phyloP scores from a whole-genome alignment of 163 green algal species.

The Coccomyxa subellipsoidea region DNA sequence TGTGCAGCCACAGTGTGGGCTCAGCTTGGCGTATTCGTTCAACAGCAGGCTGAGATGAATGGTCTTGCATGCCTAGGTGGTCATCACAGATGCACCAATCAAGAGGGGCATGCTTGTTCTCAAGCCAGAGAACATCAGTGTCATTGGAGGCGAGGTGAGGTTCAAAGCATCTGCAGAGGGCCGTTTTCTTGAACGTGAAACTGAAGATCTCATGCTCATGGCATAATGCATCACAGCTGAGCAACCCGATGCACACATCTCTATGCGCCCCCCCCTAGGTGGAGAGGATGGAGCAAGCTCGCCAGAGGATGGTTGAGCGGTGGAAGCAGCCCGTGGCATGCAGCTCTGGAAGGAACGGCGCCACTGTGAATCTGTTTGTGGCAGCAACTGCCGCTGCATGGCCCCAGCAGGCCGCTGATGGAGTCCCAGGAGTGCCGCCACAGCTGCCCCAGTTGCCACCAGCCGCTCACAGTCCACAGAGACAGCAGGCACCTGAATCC shows the following conservation, averaged over 20 bases:
- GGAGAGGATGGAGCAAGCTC: slow-evolving; percentile 32
- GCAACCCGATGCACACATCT: too few relatives aligned
- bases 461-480: background rate
- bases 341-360: background rate
- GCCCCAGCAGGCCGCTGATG: background rate
- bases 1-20: background rate
- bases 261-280: too few relatives aligned
- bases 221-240: too few relatives aligned
- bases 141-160: slow-evolving; percentile 40
- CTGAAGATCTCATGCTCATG: too few relatives aligned
- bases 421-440: background rate
- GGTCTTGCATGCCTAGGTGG: slow-evolving; percentile 17
- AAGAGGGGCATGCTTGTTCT: slow-evolving; percentile 44
- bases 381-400: background rate
- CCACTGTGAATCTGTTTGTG: background rate
- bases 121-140: slow-evolving; percentile 18
- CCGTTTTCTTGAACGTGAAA: too few relatives aligned
- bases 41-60: background rate
- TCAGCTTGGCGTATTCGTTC: too few relatives aligned
- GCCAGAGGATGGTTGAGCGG: slow-evolving; percentile 26
- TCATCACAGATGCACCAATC: slow-evolving; percentile 24
- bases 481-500: background rate
- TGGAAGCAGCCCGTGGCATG: slow-evolving; percentile 30
- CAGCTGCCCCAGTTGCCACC: background rate
- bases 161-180: background rate